Evolutionary conservation across 805 yeast genomes (phyloP).

Genomic region (Sugiyamaella chiloensis): DNA sequence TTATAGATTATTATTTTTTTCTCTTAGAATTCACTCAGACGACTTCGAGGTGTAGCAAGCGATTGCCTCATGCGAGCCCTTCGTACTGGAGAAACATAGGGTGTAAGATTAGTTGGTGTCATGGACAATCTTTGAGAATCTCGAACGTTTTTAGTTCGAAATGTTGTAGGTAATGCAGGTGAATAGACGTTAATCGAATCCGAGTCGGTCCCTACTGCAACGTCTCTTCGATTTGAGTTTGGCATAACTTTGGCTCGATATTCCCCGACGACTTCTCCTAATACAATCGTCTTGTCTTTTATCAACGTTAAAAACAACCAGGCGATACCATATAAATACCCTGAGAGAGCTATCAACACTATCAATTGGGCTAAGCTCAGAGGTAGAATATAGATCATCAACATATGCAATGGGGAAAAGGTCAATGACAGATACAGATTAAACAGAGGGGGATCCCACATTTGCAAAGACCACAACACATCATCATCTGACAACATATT

Average conservation of each 20-base stretch:
- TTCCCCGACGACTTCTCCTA: slow-evolving; percentile 60
- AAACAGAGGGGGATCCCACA: slow-evolving; percentile 69
- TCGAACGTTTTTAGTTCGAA: slow-evolving; percentile 23
- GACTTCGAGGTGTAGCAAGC: neutral
- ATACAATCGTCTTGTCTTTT: slow-evolving; percentile 57
- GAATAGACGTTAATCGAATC: slow-evolving; percentile 24
- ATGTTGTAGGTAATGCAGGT: slow-evolving; percentile 27
- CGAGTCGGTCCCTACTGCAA: slow-evolving; percentile 42
- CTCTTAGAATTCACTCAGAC: neutral
- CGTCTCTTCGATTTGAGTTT: slow-evolving; percentile 54
- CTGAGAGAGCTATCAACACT: slow-evolving; percentile 38
- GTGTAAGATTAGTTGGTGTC: slow-evolving; percentile 11
- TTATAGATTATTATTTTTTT: no score
- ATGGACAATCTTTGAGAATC: slow-evolving; percentile 12
- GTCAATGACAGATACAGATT: slow-evolving; percentile 48
- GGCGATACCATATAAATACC: slow-evolving; percentile 36
- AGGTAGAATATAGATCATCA: slow-evolving; percentile 40
- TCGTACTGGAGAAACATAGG: slow-evolving; percentile 5
- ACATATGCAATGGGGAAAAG: slow-evolving; percentile 57
- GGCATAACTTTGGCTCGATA: slow-evolving; percentile 56
- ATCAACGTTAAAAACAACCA: slow-evolving; percentile 46
- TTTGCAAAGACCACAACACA: slow-evolving; percentile 48
- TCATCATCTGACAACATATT: slow-evolving; percentile 6
- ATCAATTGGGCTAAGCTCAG: slow-evolving; percentile 38
- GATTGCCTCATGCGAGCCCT: neutral